Conservation (phyloP, 768 basidiomycete species). For the Podaxis sp. region DNA sequence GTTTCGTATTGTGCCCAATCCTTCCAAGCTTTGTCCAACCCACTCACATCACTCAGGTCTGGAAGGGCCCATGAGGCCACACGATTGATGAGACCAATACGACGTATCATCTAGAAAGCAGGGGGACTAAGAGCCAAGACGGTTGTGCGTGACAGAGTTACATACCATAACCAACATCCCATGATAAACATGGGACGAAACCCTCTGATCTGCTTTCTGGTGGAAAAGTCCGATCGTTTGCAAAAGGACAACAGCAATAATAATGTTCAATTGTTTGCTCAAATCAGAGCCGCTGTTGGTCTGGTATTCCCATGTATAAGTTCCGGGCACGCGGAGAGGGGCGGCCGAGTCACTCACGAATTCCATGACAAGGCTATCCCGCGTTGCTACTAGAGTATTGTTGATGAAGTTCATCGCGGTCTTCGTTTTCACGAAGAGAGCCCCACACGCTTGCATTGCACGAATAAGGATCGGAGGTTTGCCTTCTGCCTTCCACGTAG, state of each 20-base stretch:
- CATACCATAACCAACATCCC: conserved; percentile 60
- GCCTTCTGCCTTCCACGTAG: conserved; percentile 48
- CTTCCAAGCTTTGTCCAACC: conserved; percentile 47
- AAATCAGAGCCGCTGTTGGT: conserved; percentile 17
- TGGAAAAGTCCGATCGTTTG: conserved; percentile 61
- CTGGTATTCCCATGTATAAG: background rate
- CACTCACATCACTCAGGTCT: conserved; percentile 33
- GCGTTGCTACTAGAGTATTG: conserved; percentile 39
- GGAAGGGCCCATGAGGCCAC: conserved; percentile 44
- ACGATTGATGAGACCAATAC: conserved; percentile 43
- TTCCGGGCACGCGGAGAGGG: background rate
- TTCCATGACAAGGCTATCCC: conserved; percentile 52
- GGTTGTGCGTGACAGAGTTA: conserved; percentile 7
- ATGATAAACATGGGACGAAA: conserved; percentile 54
- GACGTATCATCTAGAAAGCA: conserved; percentile 46
- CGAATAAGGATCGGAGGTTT: conserved; percentile 52
- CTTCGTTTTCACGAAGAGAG: conserved; percentile 52
- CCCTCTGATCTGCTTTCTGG: conserved; percentile 47
- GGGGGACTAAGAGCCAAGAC: background rate
- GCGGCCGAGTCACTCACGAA: conserved; percentile 42
- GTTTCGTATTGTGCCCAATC: conserved; percentile 60
- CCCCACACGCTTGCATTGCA: conserved; percentile 64
- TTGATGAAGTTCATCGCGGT: conserved; percentile 49
- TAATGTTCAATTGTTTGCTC: conserved; percentile 26
- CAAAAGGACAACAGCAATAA: conserved; percentile 49